Conservation (phyloP, 148 eudicot species). For the Amaranthus cruentus region DNA sequence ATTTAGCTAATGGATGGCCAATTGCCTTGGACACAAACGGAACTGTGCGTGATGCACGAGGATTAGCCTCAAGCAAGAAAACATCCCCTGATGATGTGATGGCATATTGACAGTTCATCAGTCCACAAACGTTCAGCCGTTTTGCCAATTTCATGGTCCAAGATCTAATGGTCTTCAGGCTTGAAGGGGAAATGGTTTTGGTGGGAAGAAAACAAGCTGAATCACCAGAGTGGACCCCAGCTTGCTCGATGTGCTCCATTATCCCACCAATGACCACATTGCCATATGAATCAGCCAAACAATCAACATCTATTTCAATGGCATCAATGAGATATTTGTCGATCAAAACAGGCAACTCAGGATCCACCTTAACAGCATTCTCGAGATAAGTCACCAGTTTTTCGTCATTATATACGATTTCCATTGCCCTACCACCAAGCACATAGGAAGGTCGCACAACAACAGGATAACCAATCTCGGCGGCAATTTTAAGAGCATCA, state of each 20-base stretch:
- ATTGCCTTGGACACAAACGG: constrained; percentile 98
- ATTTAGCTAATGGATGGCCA: constrained; percentile 93
- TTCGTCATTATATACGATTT: constrained; percentile 88
- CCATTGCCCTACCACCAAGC: constrained; percentile 96
- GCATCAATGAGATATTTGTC: constrained; percentile 88
- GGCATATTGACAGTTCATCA: constrained; percentile 98
- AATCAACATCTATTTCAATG: constrained; percentile 81
- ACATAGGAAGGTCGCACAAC: constrained; percentile 98
- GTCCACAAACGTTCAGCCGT: constrained; percentile 79
- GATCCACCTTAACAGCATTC: constrained; percentile 90
- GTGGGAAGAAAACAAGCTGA: constrained; percentile 94
- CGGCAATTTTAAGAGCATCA: constrained; percentile 78
- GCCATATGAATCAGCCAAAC: constrained; percentile 73
- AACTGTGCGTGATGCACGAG: constrained; percentile 93
- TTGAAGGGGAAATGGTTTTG: constrained; percentile 55
- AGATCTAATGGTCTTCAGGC: constrained; percentile 72
- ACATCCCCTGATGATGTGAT: constrained; percentile 78
- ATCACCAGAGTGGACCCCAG: constrained; percentile 98
- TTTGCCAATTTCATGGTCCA: constrained; percentile 87
- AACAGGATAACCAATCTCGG: constrained; percentile 93
- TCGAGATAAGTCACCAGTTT: constrained; percentile 69
- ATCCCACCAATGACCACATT: constrained; percentile 98
- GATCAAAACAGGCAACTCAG: constrained; percentile 81
- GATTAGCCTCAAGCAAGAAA: constrained; percentile 92
- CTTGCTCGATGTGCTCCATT: constrained; percentile 98